These are phyloP conservation scores for Melampsora americana DNA, from an alignment of 1,284 basidiomycete genomes.

Conservation along the genomic window DNA sequence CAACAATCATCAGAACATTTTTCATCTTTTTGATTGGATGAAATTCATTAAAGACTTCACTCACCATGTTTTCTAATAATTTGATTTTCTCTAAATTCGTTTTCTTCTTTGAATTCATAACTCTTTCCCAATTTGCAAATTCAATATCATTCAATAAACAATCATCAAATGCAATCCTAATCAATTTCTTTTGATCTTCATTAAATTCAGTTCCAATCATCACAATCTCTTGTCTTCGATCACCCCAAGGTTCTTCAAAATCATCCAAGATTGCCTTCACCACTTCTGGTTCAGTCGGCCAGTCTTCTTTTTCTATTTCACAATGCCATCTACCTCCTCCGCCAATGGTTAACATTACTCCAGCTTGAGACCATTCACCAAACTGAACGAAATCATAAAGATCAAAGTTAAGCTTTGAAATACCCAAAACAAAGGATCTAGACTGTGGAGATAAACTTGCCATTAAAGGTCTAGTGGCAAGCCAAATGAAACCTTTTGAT, in stretches of 20 bases:
- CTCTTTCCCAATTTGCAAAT: constrained; percentile 55
- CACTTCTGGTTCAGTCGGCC: constrained; percentile 56
- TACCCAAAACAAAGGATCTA: not conserved
- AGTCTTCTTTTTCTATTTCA: constrained; percentile 53
- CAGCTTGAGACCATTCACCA: constrained; percentile 59
- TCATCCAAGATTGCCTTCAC: constrained; percentile 55
- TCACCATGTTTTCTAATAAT: constrained; percentile 53
- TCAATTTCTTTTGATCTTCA: constrained; percentile 51
- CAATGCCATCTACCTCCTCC: constrained; percentile 57
- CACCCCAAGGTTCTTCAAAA: constrained; percentile 57
- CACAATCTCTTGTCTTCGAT: constrained; percentile 57
- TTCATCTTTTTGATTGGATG: too few relatives aligned
- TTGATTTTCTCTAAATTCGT: constrained; percentile 53
- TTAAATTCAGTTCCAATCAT: constrained; percentile 55
- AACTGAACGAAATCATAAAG: constrained; percentile 44
- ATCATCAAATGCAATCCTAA: constrained; percentile 54
- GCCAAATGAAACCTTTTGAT: constrained; percentile 58
- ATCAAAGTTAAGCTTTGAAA: not conserved
- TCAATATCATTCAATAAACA: constrained; percentile 56
- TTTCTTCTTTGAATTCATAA: constrained; percentile 53
- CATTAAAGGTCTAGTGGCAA: constrained; percentile 52
- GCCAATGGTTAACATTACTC: constrained; percentile 56
- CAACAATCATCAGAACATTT: not conserved
- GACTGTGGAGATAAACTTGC: not conserved
- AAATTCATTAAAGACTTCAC: not conserved